Base-by-base conservation (phyloP, 2,329 filamentous ascomycete genomes). In the Penicillium sp. region DNA sequence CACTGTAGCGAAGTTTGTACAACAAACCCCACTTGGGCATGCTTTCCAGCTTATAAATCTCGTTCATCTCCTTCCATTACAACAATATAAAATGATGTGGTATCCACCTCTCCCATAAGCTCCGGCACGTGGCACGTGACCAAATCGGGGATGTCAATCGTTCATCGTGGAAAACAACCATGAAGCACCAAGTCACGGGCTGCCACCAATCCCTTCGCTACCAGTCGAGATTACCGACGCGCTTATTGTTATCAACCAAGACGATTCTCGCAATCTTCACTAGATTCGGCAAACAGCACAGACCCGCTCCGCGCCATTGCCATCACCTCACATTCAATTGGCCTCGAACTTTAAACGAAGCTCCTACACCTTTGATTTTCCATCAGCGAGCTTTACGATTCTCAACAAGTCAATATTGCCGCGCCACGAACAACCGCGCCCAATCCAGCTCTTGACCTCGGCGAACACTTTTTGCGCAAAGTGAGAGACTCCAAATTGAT, bases 121-220 rank as follows among this genome's bases (percentile, higher is more conserved):
- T 56, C 41, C 41, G 3, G 19, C 54, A 56, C 54, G 54, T 56
- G 3, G 19, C 54, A 56, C 54, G 54, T 56, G 54, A 56, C 41
- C 29, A 6, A 55, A 34, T 53, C 49, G 54, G 41, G 41, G 49
- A 41, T 56, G 54, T 36, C 54, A 53, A 53, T 55, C 46, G 25
- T 23, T 23, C 19, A 36, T 49, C 52, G 21, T 43, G 21, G 55
- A 55, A 58, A 58, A 55, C 55, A 29, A 54, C 48, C n/a, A 53
- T 52, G 50, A 27, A 36, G 39, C 11, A n/a, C 36, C 21, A 16
- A 43, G 19, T 25, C 33, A 44, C n/a, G 38, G 13, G 23, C 38
- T 36, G 31, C 38, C 31, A 38, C 29, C 46, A 50, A 38, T 55
- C 21, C 21, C 25, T 44, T 49, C 19, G 31, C 23, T 44, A 34